These are phyloP conservation scores for Pichia sp. DNA, from an alignment of 1,139 yeast genomes.

Conservation along the genomic window DNA sequence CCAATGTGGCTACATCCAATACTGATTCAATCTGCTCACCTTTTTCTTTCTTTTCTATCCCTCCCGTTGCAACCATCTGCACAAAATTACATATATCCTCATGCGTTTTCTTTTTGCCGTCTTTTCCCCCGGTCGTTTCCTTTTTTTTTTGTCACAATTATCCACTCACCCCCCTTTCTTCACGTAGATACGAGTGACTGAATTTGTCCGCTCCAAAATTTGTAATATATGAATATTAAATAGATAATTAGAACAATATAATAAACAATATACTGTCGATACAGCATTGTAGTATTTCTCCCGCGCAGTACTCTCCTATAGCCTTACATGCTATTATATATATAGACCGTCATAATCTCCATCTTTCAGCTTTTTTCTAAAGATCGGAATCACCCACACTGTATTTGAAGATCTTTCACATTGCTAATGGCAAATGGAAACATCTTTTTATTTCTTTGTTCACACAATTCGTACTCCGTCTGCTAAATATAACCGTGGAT, in stretches of 20 bases:
- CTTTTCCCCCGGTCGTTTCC: not conserved
- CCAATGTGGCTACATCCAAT: conserved; percentile 30
- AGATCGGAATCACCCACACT: too few relatives aligned
- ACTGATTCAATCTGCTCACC: not conserved
- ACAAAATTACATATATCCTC: not conserved
- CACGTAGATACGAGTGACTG: not conserved
- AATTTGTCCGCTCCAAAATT: not conserved
- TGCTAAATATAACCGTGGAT: too few relatives aligned
- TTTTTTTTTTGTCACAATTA: not conserved
- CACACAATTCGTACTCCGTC: too few relatives aligned
- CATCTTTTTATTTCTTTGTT: too few relatives aligned
- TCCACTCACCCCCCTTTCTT: not conserved
- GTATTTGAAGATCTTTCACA: too few relatives aligned
- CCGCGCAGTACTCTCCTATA: not conserved
- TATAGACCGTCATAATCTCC: too few relatives aligned
- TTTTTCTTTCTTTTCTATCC: not conserved
- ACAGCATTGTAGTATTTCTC: too few relatives aligned
- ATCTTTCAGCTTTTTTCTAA: too few relatives aligned
- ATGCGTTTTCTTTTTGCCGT: not conserved
- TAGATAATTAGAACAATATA: not conserved
- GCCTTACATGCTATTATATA: not conserved
- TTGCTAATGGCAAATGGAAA: too few relatives aligned
- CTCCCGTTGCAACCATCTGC: not conserved
- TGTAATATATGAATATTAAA: not conserved
- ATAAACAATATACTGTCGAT: too few relatives aligned